Evolutionary conservation across 176 grass and related monocot genomes (phyloP), one percentile per base, ranked within the genome.

Genomic region (Coix lacrymajobi): DNA sequence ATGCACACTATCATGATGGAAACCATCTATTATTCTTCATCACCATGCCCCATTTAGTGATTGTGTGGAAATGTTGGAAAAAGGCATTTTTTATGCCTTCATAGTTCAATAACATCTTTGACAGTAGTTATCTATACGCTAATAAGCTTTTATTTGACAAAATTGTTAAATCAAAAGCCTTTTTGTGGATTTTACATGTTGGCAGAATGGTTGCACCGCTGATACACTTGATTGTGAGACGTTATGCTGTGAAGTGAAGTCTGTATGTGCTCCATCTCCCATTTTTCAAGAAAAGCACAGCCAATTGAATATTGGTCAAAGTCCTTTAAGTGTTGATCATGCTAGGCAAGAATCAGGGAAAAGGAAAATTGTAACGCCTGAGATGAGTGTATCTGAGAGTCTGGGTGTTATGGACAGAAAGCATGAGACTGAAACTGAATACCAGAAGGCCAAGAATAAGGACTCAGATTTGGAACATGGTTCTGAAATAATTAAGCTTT

Each of bases 401-500:
- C 60, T 41, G 31, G n/a, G 66, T 31, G 66, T 84, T 74, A 25
- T 76, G 26, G 56, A 52, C 30, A 52, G 28, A 22, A 30, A 15
- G 1, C 20, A 43, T 77, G 75, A 14, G 52, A 77, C 61, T 77
- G 8, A 39, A n/a, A 77, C 61, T 77, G 8, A 39, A n/a, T 61
- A 46, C 48, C 7, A 67, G 78, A 49, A 46, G 12, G 13, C 7
- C 22, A 79, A 22, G 62, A 80, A 52, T 9, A 51, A 68, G 78
- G 63, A 52, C 46, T 38, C 62, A 66, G 45, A 79, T 79, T 36
- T 34, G 69, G 76, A 71, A 25, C 68, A 77, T 67, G 30, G 11
- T 48, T 86, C 69, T 75, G 83, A 80, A 33, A 80, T 83, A 75
- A 71, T 92, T 64, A 85, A 83, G 63, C 72, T 92, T 77, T 57